Base-by-base conservation (phyloP, 352 stramenopile genomes). In the Peronospora tabacina region DNA sequence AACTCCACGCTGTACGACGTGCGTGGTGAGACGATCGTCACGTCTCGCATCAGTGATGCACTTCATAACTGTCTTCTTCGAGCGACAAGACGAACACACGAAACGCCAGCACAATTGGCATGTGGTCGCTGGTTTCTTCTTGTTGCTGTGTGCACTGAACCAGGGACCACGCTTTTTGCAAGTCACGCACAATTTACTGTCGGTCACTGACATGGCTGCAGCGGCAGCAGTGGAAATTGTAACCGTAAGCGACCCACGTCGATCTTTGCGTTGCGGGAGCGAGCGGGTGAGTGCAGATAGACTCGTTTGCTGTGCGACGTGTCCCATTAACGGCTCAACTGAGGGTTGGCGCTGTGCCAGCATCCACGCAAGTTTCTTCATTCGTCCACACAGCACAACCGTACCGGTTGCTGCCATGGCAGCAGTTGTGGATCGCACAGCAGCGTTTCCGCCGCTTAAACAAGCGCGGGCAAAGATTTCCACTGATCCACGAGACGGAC, bases 341-440 rank as follows among this genome's bases (percentile, higher is more conserved):
- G 55, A 44, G 0, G 52, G 59, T 3, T 63, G 56, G 12, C 56
- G 55, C 17, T 70, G 63, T 20, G 65, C 42, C 36, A 79, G 44
- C 55, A 79, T 63, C 73, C 75, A 87, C 49, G 70, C 49, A 12
- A 85, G 72, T 47, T 85, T 87, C 37, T 78, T 77, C 71, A 82
- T 82, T n/a, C 72, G 69, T 6, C 64, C 67, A 49, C 73, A 87
- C 12, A 77, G 42, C 32, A 83, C 66, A 33, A 68, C 52, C 7
- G 43, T 52, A 0, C 56, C 63, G 0, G 52, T 55, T 10, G 66
- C 57, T 34, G 65, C 54, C 51, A 87, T 63, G 2, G 50, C 30
- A 2, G 78, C 44, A 13, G 64, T 58, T 8, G 52, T 56, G 2
- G 61, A 55, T 24, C 52, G 53, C 12, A 78, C 57, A 8, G 61